Conservation (phyloP, 495 filamentous ascomycete genomes). For the Aspergillus wentii region DNA sequence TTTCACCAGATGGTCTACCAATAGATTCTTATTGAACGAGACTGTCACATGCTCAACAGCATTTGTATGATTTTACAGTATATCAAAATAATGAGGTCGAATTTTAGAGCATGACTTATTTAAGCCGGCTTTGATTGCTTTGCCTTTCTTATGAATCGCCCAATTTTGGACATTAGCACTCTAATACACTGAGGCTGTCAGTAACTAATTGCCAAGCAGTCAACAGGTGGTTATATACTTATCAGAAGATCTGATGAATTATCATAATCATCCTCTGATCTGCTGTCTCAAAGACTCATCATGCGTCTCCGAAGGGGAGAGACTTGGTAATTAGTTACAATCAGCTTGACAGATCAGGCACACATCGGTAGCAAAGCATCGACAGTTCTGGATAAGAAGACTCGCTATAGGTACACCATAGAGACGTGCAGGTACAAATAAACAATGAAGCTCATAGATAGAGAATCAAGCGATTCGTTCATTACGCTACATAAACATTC, state of each 20-base stretch:
- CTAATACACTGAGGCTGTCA: conserved; percentile 7
- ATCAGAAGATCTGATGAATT: conserved; percentile 1
- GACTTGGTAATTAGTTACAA: conserved; percentile 1
- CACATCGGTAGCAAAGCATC: too few species aligned
- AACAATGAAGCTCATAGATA: too few species aligned
- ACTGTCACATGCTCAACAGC: conserved; percentile 11
- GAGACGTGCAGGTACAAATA: too few species aligned
- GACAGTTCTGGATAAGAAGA: too few species aligned
- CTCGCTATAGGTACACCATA: too few species aligned
- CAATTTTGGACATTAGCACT: conserved; percentile 2
- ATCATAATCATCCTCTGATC: conserved; percentile 6
- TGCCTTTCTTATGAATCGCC: conserved; percentile 7
- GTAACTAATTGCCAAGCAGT: conserved; percentile 1
- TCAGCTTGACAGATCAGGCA: too few species aligned
- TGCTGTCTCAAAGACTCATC: conserved; percentile 5
- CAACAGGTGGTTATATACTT: conserved; percentile 2
- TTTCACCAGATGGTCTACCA: too few species aligned
- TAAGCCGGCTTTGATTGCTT: conserved; percentile 6
- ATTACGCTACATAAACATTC: too few species aligned
- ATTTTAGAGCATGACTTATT: conserved; percentile 11
- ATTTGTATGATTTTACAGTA: conserved; percentile 7
- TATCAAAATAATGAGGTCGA: conserved; percentile 6
- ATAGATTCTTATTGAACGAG: too few species aligned
- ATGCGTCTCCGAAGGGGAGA: conserved; percentile 4
- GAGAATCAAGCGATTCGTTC: too few species aligned